A percentile compares a stretch with the other conserved stretches of the same genome.
These are phyloP conservation scores for Pleoardoris graminearum DNA, from an alignment of 2,329 filamentous ascomycete species.

Conservation along the genomic window DNA sequence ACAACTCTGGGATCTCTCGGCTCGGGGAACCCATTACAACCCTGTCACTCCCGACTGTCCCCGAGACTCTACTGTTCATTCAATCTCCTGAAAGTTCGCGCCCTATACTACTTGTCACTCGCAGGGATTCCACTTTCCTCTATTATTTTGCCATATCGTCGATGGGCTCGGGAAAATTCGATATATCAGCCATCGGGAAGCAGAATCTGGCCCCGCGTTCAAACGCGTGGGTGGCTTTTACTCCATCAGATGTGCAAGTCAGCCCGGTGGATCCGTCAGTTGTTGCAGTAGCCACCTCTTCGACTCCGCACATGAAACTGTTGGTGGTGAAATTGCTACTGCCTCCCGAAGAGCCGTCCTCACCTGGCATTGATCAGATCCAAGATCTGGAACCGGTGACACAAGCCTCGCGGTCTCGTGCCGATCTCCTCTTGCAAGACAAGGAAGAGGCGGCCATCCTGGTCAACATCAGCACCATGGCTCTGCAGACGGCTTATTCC, in stretches of 20 bases:
- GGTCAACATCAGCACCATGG: conserved; percentile 62
- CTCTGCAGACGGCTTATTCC: conserved; percentile 67
- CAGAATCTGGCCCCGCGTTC: conserved; percentile 66
- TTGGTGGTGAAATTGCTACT: conserved; percentile 62
- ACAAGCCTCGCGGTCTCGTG: conserved; percentile 58
- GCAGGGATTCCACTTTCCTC: conserved; percentile 62
- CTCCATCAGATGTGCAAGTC: conserved; percentile 60
- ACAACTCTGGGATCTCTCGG: conserved; percentile 28
- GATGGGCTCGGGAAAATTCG: conserved; percentile 3
- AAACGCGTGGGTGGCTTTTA: conserved; percentile 67
- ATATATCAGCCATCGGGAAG: conserved; percentile 51
- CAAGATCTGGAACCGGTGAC: conserved; percentile 37
- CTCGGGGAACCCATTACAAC: conserved; percentile 49
- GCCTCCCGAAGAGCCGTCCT: conserved; percentile 41
- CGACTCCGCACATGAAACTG: conserved; percentile 65
- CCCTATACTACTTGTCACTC: conserved; percentile 57
- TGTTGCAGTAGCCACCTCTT: conserved; percentile 63
- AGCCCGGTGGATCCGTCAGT: conserved; percentile 59
- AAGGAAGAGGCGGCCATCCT: conserved; percentile 63
- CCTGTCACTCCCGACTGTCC: conserved; percentile 56
- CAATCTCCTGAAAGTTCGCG: conserved; percentile 51
- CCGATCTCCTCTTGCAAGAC: conserved; percentile 56
- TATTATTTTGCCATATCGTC: conserved; percentile 56
- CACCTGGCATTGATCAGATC: conserved; percentile 5
- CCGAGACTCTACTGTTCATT: conserved; percentile 61